These are phyloP conservation scores for Fusarium pseudoanthophilum DNA, from an alignment of 2,329 filamentous ascomycete genomes.

Conservation along the genomic window DNA sequence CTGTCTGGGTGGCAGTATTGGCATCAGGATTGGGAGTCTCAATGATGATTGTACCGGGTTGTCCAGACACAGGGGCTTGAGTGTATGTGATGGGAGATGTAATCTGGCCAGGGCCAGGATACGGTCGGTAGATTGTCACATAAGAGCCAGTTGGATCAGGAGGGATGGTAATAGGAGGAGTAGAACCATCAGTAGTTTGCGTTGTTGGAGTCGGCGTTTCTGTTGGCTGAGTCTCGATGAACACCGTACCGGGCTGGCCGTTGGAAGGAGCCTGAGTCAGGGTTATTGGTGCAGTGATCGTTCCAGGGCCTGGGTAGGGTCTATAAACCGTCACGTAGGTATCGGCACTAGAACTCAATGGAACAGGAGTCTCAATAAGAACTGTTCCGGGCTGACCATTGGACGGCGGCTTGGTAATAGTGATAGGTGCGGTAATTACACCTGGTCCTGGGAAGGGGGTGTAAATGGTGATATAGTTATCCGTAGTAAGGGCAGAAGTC, in stretches of 20 bases:
- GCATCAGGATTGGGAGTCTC: constrained; percentile 28
- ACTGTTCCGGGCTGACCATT: constrained; percentile 27
- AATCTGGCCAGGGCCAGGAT: constrained; percentile 25
- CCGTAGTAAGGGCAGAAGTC: not conserved
- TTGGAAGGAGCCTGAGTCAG: constrained; percentile 27
- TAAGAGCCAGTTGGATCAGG: constrained; percentile 26
- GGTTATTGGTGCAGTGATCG: constrained; percentile 32
- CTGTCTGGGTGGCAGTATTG: constrained; percentile 20
- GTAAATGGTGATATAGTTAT: constrained; percentile 31
- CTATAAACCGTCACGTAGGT: constrained; percentile 32
- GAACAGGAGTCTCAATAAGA: constrained; percentile 28
- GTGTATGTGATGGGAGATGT: constrained; percentile 23
- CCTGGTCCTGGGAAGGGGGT: constrained; percentile 30
- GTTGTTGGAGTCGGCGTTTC: not conserved
- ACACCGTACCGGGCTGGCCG: constrained; percentile 32
- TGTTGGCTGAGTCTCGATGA: constrained; percentile 28
- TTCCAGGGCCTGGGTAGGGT: constrained; percentile 27
- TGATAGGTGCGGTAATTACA: constrained; percentile 20
- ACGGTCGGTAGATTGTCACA: constrained; percentile 28
- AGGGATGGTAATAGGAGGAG: constrained; percentile 18
- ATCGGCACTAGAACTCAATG: constrained; percentile 17
- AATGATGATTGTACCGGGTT: constrained; percentile 29
- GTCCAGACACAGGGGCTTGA: constrained; percentile 20
- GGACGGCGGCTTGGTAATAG: constrained; percentile 24
- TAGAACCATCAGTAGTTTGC: not conserved